Percentiles rank a stretch among this genome's conserved stretches.
Evolutionary conservation across 2,329 filamentous ascomycete genomes (phyloP).

Genomic region (Chrysoporthe cubensis): DNA sequence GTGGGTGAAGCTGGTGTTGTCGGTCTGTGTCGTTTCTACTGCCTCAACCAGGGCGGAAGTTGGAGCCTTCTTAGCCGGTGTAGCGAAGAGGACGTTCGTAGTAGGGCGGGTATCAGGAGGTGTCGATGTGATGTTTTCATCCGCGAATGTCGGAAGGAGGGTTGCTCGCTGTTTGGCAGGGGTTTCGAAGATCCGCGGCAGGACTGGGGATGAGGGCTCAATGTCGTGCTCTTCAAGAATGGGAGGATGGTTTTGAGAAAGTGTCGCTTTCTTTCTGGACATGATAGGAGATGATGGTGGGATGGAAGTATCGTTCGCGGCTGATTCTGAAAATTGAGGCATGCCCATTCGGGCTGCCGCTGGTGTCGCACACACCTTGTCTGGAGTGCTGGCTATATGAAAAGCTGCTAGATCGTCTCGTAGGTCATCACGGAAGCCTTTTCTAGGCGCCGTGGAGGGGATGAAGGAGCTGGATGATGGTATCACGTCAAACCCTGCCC

Average conservation of each 20-base stretch:
- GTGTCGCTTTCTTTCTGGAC: conserved; percentile 24
- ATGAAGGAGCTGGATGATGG: conserved; percentile 35
- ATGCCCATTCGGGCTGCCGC: conserved; percentile 26
- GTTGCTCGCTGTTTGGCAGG: conserved; percentile 24
- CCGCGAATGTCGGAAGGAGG: background rate
- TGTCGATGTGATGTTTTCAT: conserved; percentile 23
- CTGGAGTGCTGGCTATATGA: conserved; percentile 31
- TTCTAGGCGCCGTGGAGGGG: conserved; percentile 33
- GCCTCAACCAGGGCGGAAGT: conserved; percentile 9
- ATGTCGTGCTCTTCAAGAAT: conserved; percentile 14
- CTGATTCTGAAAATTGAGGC: conserved; percentile 3
- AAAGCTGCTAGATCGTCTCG: conserved; percentile 26
- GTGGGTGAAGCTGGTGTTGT: background rate
- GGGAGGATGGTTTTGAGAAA: background rate
- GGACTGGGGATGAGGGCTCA: conserved; percentile 23
- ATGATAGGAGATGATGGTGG: conserved; percentile 31
- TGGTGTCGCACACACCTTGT: conserved; percentile 35
- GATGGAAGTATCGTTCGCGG: conserved; percentile 17
- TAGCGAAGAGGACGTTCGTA: conserved; percentile 21
- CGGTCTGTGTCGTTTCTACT: background rate
- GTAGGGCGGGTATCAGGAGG: conserved; percentile 20
- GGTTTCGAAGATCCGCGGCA: conserved; percentile 28
- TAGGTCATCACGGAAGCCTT: conserved; percentile 17
- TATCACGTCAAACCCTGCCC: conserved; percentile 14
- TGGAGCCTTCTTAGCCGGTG: conserved; percentile 19